Percentiles rank a stretch among this genome's conserved stretches.
Evolutionary conservation across 2,329 filamentous ascomycete genomes (phyloP).

Genomic region (Colletotrichum sp.): DNA sequence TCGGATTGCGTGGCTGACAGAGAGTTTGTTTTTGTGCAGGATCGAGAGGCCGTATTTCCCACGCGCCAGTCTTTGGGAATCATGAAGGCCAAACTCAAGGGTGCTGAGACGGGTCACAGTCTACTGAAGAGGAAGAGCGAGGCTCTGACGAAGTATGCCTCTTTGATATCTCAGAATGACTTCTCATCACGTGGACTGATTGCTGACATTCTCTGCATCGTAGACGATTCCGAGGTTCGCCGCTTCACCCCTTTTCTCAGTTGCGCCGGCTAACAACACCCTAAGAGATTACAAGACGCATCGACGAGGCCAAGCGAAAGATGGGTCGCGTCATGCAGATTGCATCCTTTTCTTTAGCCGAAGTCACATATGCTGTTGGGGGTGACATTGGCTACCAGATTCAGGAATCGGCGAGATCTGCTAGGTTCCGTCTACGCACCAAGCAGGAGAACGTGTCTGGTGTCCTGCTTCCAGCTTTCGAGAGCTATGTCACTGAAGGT

Average conservation of each 20-base stretch:
- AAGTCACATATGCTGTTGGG: slow-evolving; percentile 96
- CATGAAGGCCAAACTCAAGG: slow-evolving; percentile 99
- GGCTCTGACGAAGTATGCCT: slow-evolving; percentile 87
- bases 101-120: slow-evolving; percentile 88
- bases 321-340: slow-evolving; percentile 99
- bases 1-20: not conserved
- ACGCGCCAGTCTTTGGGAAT: slow-evolving; percentile 95
- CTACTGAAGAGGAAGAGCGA: slow-evolving; percentile 98
- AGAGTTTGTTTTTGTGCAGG: slow-evolving; percentile 52
- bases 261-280: not conserved
- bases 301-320: slow-evolving; percentile 98
- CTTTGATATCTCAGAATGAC: not conserved
- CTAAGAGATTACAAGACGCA: slow-evolving; percentile 90
- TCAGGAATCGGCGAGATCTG: slow-evolving; percentile 92
- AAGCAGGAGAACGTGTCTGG: slow-evolving; percentile 99
- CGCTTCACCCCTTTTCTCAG: not conserved
- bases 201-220: not conserved
- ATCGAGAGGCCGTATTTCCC: slow-evolving; percentile 95
- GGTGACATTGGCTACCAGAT: slow-evolving; percentile 97
- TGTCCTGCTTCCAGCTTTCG: slow-evolving; percentile 91
- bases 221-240: slow-evolving; percentile 84
- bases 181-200: not conserved
- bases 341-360: slow-evolving; percentile 94
- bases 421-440: slow-evolving; percentile 89
- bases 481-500: slow-evolving; percentile 86